Base-by-base conservation (phyloP, 2,329 filamentous ascomycete species). In the Leptographium wingfieldii region DNA sequence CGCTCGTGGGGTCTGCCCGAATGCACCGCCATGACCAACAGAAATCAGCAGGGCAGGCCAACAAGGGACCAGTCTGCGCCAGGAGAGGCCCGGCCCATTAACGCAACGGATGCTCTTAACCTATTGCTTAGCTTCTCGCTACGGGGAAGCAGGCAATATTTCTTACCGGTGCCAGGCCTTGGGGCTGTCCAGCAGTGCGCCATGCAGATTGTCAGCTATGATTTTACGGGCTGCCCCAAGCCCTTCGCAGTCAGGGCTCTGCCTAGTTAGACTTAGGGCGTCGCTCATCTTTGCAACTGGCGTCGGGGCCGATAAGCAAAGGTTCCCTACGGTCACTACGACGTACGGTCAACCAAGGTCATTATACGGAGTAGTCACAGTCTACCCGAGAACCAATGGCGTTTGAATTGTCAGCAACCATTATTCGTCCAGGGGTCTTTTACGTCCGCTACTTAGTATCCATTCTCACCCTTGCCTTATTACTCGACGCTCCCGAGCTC, bases 1-100 rank as follows among this genome's bases (percentile, higher is more conserved):
- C n/a, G 59, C 57, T 55, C 55, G 46, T 56, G 61, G 60, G 60
- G 56, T 57, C 62, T 55, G 25, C 31, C 59, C 29, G 58, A 48
- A 59, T 59, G 51, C 51, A 53, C 33, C 51, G 38, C 31, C 56
- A 22, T 56, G 59, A 58, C 59, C 54, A 29, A 22, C 29, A 29
- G 11, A 31, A 19, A 53, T 27, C 25, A 53, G 29, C 51, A 53
- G 29, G 25, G 51, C 25, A 29, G 29, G 29, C 25, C 25, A 53
- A 5, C 51, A 29, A 53, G 51, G 51, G 51, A 16, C 51, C 25
- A 38, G 14, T 11, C 38, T 40, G 51, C 29, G n/a, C 51, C 29
- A 54, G 60, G 55, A 52, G 55, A 61, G 61, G 59, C 33, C 62
- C 56, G 59, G 57, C 61, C 63, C 62, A 60, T 62, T 62, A 55